Base-by-base conservation (phyloP, 306 rosid genomes). In the Mimosa bimucronata region DNA sequence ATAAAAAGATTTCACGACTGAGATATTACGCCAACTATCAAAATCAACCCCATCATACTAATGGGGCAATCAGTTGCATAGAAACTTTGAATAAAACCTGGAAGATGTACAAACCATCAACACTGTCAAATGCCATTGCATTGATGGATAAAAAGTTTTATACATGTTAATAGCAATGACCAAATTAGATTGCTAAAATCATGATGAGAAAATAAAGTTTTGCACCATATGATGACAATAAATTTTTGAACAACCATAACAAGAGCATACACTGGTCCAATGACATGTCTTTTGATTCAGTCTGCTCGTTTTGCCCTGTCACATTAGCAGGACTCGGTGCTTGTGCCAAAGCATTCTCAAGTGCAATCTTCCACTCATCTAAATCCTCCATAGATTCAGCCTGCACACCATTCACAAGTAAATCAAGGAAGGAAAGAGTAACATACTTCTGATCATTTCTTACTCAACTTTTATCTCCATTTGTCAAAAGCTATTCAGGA, bases 331-430 rank as follows among this genome's bases (percentile, higher is more conserved):
- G 87, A 88, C 60, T 87, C 0, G 98, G 99, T 77, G 99, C 97
- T 80, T 91, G 91, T 42, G 89, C 81, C 86, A 96, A 77, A 76
- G 99, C 99, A 66, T 86, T 87, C 88, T 96, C 98, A 58, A 96
- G 93, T 23, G 99, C 99, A 12, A 85, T 84, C 88, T 96, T 96
- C 99, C 99, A 96, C 86, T 93, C 98, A 46, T 90, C 84, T 77
- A 96, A 87, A 83, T 96, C 99, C 65, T 96, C 97, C 5, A 65
- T 74, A 40, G 97, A 93, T 89, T 96, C 99, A 82, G 99, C 98
- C 99, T 96, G 86, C 75, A 77, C 50, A 77, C 44, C 80, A 77
- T 66, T 72, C 12, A 67, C 71, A 87, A 28, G 72, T 72, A 58
- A 82, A 73, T 65, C 58, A 25, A 26, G 29, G 7, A 41, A 42